A percentile compares a stretch with the other conserved stretches of the same genome.
Evolutionary conservation across 2,329 filamentous ascomycete genomes (phyloP).

Genomic region (Arthrobotrys entomopaga): DNA sequence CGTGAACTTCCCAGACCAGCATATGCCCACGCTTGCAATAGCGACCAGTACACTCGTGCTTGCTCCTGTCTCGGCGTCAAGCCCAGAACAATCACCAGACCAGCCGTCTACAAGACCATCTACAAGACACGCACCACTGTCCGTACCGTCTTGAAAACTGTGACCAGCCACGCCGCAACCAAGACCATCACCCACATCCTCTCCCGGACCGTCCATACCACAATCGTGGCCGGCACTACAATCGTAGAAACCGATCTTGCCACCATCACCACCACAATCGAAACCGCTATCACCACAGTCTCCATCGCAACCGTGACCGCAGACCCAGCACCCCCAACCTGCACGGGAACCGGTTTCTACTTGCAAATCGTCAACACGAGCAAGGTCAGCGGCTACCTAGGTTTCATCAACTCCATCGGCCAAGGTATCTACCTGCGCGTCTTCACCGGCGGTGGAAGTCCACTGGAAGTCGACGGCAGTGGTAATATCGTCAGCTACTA

Average conservation of each 20-base stretch:
- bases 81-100: slow-evolving; percentile 36
- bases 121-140: slow-evolving; percentile 23
- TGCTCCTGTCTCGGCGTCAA: slow-evolving; percentile 50
- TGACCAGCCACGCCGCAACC: slow-evolving; percentile 6
- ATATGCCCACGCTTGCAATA: slow-evolving; percentile 36
- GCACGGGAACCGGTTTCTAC: slow-evolving; percentile 28
- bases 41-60: slow-evolving; percentile 28
- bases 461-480: background rate
- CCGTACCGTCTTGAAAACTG: slow-evolving; percentile 1
- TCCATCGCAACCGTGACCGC: slow-evolving; percentile 29
- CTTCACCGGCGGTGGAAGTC: slow-evolving; percentile 12
- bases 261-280: slow-evolving; percentile 9
- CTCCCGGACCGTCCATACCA: slow-evolving; percentile 26
- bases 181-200: slow-evolving; percentile 12
- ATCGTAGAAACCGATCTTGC: slow-evolving; percentile 25
- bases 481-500: slow-evolving; percentile 19
- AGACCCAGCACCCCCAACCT: slow-evolving; percentile 18
- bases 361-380: background rate
- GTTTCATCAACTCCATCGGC: slow-evolving; percentile 40
- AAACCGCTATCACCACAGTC: slow-evolving; percentile 15
- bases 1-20: slow-evolving; percentile 18
- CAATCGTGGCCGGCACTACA: slow-evolving; percentile 29
- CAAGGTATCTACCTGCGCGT: slow-evolving; percentile 21
- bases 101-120: slow-evolving; percentile 32
- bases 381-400: background rate